Evolutionary conservation across 495 filamentous ascomycete species (phyloP).

Genomic region (Talaromyces nanjingensis): DNA sequence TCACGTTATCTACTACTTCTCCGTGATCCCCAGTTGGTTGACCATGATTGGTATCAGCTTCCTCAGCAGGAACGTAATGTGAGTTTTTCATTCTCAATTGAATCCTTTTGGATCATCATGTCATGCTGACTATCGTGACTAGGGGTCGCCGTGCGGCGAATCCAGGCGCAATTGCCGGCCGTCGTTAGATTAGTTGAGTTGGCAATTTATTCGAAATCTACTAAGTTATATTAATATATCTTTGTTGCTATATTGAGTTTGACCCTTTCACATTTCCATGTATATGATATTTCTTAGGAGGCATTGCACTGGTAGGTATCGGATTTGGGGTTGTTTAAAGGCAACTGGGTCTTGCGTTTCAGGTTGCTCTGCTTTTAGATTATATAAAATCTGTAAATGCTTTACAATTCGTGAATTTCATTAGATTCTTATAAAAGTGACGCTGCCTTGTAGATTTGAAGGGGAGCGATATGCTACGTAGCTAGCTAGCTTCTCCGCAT

Average conservation of each 20-base stretch:
- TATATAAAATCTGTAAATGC: not conserved
- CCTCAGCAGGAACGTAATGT: constrained; percentile 80
- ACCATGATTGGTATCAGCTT: constrained; percentile 80
- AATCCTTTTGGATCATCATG: not conserved
- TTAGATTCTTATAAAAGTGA: not conserved
- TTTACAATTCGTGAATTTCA: not conserved
- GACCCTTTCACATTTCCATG: not conserved
- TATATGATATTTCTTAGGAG: not conserved
- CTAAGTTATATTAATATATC: constrained; percentile 14
- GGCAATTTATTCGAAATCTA: not conserved
- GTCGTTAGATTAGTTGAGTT: not conserved
- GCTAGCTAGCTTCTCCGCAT: not conserved
- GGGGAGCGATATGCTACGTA: too few species aligned
- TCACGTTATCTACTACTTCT: constrained; percentile 56
- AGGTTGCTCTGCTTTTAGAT: not conserved
- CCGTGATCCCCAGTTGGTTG: constrained; percentile 57
- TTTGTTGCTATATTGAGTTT: constrained; percentile 1
- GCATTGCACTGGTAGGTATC: not conserved
- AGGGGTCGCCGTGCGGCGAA: constrained; percentile 37
- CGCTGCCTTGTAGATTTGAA: not conserved
- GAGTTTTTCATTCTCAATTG: constrained; percentile 33
- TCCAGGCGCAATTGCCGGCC: constrained; percentile 16
- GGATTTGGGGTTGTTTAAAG: not conserved
- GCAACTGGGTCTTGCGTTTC: not conserved
- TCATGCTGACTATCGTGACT: constrained; percentile 13